Conservation (phyloP, 2,329 filamentous ascomycete genomes). For the Aspergillus awamori region DNA sequence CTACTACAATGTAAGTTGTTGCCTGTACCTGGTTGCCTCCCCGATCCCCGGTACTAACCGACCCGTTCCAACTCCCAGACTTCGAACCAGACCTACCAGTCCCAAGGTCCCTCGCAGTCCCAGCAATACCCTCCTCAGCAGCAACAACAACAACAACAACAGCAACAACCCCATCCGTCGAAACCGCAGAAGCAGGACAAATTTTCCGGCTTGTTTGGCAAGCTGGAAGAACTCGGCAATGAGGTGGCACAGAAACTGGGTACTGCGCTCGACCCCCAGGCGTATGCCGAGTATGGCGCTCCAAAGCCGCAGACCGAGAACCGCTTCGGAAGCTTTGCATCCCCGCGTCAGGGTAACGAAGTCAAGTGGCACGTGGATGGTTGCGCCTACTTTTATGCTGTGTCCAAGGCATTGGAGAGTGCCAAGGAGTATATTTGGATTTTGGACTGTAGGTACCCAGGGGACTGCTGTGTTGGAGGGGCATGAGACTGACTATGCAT, state of each 20-base stretch:
- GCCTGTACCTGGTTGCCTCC: neutral
- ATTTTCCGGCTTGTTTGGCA: slow-evolving; percentile 55
- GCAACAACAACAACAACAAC: slow-evolving; percentile 25
- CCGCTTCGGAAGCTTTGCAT: slow-evolving; percentile 68
- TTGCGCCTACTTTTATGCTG: slow-evolving; percentile 82
- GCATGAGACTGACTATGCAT: slow-evolving; percentile 14
- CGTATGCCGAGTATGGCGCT: slow-evolving; percentile 48
- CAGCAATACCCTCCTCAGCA: slow-evolving; percentile 32
- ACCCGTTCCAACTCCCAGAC: neutral
- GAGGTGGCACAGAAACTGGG: slow-evolving; percentile 56
- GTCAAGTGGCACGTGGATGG: slow-evolving; percentile 89
- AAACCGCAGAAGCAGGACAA: slow-evolving; percentile 39
- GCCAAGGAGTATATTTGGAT: slow-evolving; percentile 81
- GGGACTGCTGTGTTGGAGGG: neutral
- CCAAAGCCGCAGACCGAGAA: slow-evolving; percentile 47
- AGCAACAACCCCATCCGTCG: slow-evolving; percentile 22
- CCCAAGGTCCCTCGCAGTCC: slow-evolving; percentile 22
- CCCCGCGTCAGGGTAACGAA: slow-evolving; percentile 69
- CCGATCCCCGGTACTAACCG: neutral
- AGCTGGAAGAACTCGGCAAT: slow-evolving; percentile 56
- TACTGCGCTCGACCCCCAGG: slow-evolving; percentile 51
- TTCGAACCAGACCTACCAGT: slow-evolving; percentile 2
- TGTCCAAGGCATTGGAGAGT: slow-evolving; percentile 75
- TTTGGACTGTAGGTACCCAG: slow-evolving; percentile 63
- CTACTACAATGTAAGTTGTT: neutral